Percentiles rank a stretch among this genome's conserved stretches.
phyloP scores from a whole-genome alignment of 169 alveolate species.

The Eimeria necatrix region DNA sequence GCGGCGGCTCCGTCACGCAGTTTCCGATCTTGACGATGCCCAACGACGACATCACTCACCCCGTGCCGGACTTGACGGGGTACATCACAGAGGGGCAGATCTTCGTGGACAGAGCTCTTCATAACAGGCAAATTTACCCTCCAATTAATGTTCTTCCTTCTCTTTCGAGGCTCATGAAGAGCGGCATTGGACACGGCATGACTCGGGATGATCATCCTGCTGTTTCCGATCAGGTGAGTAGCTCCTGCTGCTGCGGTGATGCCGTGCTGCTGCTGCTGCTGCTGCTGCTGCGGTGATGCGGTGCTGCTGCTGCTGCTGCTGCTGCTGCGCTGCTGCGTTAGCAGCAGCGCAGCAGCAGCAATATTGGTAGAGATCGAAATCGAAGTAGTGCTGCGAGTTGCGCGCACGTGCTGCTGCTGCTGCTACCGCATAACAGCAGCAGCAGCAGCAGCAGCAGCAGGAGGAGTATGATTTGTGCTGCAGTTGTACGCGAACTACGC shows the following conservation, averaged over 20 bases:
- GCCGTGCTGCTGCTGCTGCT: not conserved
- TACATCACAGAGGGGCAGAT: constrained; percentile 98
- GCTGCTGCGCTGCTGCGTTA: too few species aligned
- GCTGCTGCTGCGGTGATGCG: too few species aligned
- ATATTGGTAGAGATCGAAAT: too few species aligned
- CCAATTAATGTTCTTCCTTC: constrained; percentile 97
- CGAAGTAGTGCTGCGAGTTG: too few species aligned
- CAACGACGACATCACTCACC: constrained; percentile 98
- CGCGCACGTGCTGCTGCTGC: too few species aligned
- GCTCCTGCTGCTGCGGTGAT: not conserved
- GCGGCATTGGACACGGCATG: constrained; percentile 99
- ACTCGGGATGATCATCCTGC: constrained; percentile 99
- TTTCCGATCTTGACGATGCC: constrained; percentile 99
- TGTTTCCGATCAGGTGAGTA: constrained; percentile 96
- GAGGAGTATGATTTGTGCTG: not conserved
- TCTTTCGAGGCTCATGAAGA: constrained; percentile 99
- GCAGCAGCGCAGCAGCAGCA: too few species aligned
- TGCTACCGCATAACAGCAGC: too few species aligned
- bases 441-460: too few species aligned
- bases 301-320: too few species aligned
- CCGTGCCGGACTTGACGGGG: constrained; percentile 95
- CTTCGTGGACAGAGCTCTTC: constrained; percentile 98
- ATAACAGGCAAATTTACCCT: constrained; percentile 98
- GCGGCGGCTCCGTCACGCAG: constrained; percentile 98
- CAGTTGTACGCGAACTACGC: constrained; percentile 99